Evolutionary conservation across 495 filamentous ascomycete species (phyloP).

Genomic region (Penicillium argentinense): DNA sequence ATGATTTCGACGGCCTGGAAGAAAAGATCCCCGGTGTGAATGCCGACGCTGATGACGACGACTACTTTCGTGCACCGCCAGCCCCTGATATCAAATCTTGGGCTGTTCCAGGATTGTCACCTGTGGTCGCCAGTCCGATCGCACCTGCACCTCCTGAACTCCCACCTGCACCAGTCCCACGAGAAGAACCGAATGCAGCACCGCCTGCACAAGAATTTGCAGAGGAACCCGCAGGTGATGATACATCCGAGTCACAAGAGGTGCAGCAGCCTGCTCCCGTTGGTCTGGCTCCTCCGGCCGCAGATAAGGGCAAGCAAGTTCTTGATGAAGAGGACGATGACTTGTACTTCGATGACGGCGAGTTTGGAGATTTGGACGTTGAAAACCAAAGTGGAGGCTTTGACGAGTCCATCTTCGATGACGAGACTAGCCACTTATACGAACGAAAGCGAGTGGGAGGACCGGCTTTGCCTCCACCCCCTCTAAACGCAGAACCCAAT

Average conservation of each 20-base stretch:
- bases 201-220: neutral
- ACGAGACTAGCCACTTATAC: slow-evolving; percentile 55
- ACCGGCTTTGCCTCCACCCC: slow-evolving; percentile 10
- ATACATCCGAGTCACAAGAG: neutral
- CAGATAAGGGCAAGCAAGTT: slow-evolving; percentile 1
- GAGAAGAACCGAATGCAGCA: neutral
- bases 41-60: slow-evolving; percentile 59
- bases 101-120: slow-evolving; percentile 37
- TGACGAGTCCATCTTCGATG: slow-evolving; percentile 79
- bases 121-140: slow-evolving; percentile 38
- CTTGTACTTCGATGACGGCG: slow-evolving; percentile 79
- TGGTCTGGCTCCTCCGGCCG: neutral
- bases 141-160: slow-evolving; percentile 22
- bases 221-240: neutral
- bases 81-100: slow-evolving; percentile 35
- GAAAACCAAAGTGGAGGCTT: slow-evolving; percentile 58
- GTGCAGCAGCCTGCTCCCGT: neutral
- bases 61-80: slow-evolving; percentile 31
- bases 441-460: slow-evolving; percentile 31
- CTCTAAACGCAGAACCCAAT: slow-evolving; percentile 1
- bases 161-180: neutral
- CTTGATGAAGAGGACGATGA: slow-evolving; percentile 61
- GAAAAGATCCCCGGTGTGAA: slow-evolving; percentile 77
- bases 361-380: slow-evolving; percentile 56
- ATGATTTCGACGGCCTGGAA: slow-evolving; percentile 72